These are phyloP conservation scores for Oehlia diaphana DNA, from an alignment of 192 early-diverging fungal species.

Conservation along the genomic window DNA sequence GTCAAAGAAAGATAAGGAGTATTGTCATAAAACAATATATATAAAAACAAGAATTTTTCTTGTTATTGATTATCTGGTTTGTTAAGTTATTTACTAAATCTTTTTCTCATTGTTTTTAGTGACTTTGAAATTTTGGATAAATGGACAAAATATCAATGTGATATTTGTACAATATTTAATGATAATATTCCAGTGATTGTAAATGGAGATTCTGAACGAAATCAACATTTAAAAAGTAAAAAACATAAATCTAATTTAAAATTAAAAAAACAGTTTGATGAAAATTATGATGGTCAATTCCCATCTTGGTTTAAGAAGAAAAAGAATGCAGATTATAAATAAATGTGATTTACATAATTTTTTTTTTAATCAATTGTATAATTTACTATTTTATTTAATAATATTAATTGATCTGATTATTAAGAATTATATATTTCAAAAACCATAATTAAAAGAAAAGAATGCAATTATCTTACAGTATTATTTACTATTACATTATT, in stretches of 20 bases:
- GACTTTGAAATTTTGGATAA: conserved; percentile 35
- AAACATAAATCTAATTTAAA: conserved; percentile 58
- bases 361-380: no score
- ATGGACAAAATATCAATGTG: conserved; percentile 74
- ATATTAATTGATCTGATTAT: no score
- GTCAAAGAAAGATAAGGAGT: conserved; percentile 38
- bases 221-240: conserved; percentile 69
- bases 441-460: no score
- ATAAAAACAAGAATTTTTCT: conserved; percentile 3
- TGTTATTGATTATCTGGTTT: background rate
- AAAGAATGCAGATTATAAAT: background rate
- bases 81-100: conserved; percentile 32
- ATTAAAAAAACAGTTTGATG: conserved; percentile 37
- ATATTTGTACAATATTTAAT: conserved; percentile 57
- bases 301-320: conserved; percentile 20
- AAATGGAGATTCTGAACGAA: conserved; percentile 75
- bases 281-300: conserved; percentile 19
- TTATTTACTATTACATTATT: no score
- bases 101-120: conserved; percentile 7
- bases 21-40: conserved; percentile 6
- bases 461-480: no score
- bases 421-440: no score
- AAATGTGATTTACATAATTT: no score
- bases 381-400: no score
- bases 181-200: conserved; percentile 45